Evolutionary conservation across 2,329 filamentous ascomycete species (phyloP).

Genomic region (Clonostachys rosea): DNA sequence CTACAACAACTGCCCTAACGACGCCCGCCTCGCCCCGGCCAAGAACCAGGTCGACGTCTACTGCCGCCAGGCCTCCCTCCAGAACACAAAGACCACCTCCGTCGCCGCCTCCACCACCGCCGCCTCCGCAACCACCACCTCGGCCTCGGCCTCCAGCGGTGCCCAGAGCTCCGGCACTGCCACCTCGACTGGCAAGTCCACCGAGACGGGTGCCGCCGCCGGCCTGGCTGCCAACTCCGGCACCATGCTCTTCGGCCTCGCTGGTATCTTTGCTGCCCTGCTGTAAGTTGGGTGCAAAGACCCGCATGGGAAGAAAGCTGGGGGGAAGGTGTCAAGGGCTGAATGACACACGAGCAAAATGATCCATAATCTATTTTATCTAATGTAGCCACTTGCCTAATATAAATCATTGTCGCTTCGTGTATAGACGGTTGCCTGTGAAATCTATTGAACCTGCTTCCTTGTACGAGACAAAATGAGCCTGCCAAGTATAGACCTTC

Average conservation of each 20-base stretch:
- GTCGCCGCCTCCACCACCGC: constrained; percentile 12
- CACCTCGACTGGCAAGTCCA: constrained; percentile 8
- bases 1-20: constrained; percentile 53
- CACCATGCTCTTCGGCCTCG: constrained; percentile 26
- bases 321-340: no score
- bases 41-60: constrained; percentile 31
- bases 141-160: background rate
- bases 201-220: constrained; percentile 14
- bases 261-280: constrained; percentile 28
- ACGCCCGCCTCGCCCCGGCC: constrained; percentile 26
- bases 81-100: constrained; percentile 29
- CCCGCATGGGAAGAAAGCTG: no score
- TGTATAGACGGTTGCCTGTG: no score
- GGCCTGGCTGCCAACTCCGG: constrained; percentile 23
- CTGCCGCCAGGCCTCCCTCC: constrained; percentile 38
- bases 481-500: no score
- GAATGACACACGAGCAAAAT: no score
- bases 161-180: constrained; percentile 14
- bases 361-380: no score
- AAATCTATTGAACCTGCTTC: no score
- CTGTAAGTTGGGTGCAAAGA: constrained; percentile 15
- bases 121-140: constrained; percentile 8
- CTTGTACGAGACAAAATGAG: no score
- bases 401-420: no score
- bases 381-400: no score